Evolutionary conservation across 345 rosid genomes (phyloP), one percentile per base, ranked within the genome.

Genomic region (Anastatica hierochuntica): DNA sequence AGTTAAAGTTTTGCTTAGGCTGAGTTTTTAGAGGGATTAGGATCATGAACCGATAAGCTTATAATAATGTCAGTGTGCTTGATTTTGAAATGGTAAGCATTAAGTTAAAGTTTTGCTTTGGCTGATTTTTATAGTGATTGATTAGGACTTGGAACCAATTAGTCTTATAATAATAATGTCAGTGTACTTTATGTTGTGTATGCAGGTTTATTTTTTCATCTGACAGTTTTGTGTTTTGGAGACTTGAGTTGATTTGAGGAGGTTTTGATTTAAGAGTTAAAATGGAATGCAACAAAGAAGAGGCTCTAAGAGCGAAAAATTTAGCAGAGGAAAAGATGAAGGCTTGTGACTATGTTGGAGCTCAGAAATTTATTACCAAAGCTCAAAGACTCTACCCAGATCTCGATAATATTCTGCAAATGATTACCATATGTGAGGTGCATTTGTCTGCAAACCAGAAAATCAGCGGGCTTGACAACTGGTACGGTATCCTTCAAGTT

Each of bases 231-330:
- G 41, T 45, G 27, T 34, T 37, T n/a, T n/a, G n/a, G n/a, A n/a
- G n/a, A n/a, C 14, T n/a, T 42, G 24, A 11, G 53, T 47, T 65
- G 47, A 48, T 19, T 19, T 31, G 26, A 8, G 24, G 21, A 47
- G 43, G 41, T 47, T 59, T 55, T 49, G 36, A 1, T 42, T 33
- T 27, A 2, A 14, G 20, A 65, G 53, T 16, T 36, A 23, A 49
- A 16, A 90, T 90, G 98, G 96, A 87, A 23, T 87, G 95, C 73
- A 90, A 90, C 71, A 87, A 74, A 74, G 96, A 90, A 31, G 96
- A 87, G 74, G 95, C 96, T 55, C 8, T 61, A 11, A 76, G 80
- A 56, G 95, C 98, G 4, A 84, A 56, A 60, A 57, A 49, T 23
- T 15, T 86, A 41, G 95, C 98, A 13, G 95, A 80, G 67, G 71